phyloP scores from a whole-genome alignment of 2,329 filamentous ascomycete species.

The Bipolaris gigantea region DNA sequence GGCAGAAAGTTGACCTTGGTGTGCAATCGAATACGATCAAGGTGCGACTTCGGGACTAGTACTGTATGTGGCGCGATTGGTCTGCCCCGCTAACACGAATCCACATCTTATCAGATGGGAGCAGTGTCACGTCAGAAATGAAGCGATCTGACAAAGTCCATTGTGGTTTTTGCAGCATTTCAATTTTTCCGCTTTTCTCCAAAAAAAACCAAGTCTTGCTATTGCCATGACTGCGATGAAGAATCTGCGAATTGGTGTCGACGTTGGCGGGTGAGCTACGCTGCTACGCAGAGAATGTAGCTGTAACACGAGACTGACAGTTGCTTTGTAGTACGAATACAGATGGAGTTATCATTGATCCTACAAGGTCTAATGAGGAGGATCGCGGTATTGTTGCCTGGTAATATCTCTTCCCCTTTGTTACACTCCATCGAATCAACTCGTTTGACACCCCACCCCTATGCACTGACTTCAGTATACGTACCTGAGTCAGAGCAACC shows the following conservation, averaged over 20 bases:
- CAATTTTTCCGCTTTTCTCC: background rate
- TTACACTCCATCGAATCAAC: background rate
- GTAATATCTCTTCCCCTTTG: constrained; percentile 20
- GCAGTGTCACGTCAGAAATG: background rate
- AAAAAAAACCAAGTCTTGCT: background rate
- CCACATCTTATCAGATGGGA: constrained; percentile 17
- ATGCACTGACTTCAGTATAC: background rate
- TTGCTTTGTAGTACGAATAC: constrained; percentile 37
- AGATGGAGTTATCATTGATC: constrained; percentile 43
- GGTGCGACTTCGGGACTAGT: background rate
- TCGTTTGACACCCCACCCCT: background rate
- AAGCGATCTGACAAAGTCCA: background rate
- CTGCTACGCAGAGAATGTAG: background rate
- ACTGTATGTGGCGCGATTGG: too few relatives aligned
- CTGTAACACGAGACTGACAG: constrained; percentile 2
- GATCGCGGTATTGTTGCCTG: constrained; percentile 41
- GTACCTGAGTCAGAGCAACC: background rate
- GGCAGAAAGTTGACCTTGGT: background rate
- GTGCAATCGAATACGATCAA: too few relatives aligned
- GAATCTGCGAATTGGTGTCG: constrained; percentile 48
- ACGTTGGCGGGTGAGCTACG: constrained; percentile 46
- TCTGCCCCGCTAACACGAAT: constrained; percentile 12
- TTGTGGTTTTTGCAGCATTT: background rate
- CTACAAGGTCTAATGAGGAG: constrained; percentile 28
- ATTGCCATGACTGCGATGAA: constrained; percentile 14